phyloP scores from a whole-genome alignment of 495 filamentous ascomycete species.

The Penicillium diatomitis region DNA sequence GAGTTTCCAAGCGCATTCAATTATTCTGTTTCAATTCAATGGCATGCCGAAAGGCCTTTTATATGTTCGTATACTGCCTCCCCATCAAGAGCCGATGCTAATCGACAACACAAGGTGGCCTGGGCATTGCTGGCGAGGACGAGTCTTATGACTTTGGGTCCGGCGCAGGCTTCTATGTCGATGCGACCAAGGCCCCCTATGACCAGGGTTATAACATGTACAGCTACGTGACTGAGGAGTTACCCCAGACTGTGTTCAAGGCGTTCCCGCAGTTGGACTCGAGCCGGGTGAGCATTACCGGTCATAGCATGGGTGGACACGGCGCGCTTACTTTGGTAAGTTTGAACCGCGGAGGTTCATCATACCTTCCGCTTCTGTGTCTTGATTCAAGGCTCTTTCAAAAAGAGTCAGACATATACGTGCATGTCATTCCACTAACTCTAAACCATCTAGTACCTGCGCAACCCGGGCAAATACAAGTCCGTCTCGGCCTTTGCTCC shows the following conservation, averaged over 20 bases:
- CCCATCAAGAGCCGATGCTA: no score
- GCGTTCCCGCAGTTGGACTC: slow-evolving; percentile 58
- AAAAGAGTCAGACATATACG: not conserved
- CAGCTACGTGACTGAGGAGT: slow-evolving; percentile 73
- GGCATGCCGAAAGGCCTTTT: no score
- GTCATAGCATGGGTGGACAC: slow-evolving; percentile 95
- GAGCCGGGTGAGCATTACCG: slow-evolving; percentile 66
- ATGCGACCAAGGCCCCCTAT: slow-evolving; percentile 74
- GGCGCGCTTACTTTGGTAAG: slow-evolving; percentile 75
- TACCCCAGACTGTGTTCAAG: slow-evolving; percentile 65
- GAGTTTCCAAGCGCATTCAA: no score
- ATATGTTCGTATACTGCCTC: no score
- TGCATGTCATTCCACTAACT: not conserved
- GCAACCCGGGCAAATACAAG: slow-evolving; percentile 81
- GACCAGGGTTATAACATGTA: slow-evolving; percentile 80
- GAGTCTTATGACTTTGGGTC: slow-evolving; percentile 84
- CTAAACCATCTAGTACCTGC: slow-evolving; percentile 52
- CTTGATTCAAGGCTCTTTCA: not conserved
- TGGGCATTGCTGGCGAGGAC: slow-evolving; percentile 70
- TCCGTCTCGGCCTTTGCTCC: slow-evolving; percentile 86
- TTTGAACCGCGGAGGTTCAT: not conserved
- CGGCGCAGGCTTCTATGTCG: slow-evolving; percentile 89
- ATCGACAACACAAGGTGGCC: slow-evolving; percentile 43
- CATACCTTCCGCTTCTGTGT: not conserved
- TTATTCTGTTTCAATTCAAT: no score